These are phyloP conservation scores for Sorghum bicolor DNA, from an alignment of 176 grass and related monocot species.

Conservation along the genomic window Sorghum_bicolor_NCBIv3 NC_012878.2:53054501-53055000, in stretches of 20 bases:
- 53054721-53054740: not conserved
- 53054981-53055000: conserved; percentile 90
- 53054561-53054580: conserved; percentile 91
- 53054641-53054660: conserved; percentile 90
- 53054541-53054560: conserved; percentile 78
- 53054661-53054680: conserved; percentile 57
- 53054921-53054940: not conserved
- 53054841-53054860: not conserved
- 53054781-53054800: not conserved
- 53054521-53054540: conserved; percentile 1
- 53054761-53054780: not conserved
- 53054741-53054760: not conserved
- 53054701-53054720: not conserved
- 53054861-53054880: not conserved
- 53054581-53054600: conserved; percentile 83
- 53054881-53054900: not conserved
- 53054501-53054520: not conserved
- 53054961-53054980: conserved; percentile 89
- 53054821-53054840: no score
- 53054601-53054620: conserved; percentile 95
- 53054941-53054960: conserved; percentile 72
- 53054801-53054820: not conserved
- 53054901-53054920: not conserved
- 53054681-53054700: not conserved
- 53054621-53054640: conserved; percentile 67